A percentile compares a stretch with the other conserved stretches of the same genome.
Conservation (phyloP, 805 yeast species). For the Barnettozyma siamensis region DNA sequence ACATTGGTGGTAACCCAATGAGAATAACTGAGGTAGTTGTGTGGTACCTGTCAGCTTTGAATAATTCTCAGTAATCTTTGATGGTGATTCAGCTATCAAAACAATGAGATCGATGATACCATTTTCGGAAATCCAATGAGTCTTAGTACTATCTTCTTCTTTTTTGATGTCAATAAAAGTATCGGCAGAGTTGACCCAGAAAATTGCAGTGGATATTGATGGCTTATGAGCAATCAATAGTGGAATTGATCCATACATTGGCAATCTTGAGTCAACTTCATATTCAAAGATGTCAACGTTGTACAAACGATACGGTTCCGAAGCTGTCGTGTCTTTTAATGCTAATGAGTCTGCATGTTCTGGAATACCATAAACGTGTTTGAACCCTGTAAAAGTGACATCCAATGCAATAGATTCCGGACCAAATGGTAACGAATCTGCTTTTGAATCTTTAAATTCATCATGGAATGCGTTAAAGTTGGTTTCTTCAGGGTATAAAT, state of each 20-base stretch:
- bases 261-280: conserved; percentile 70
- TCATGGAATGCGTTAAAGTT: conserved; percentile 66
- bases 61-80: conserved; percentile 52
- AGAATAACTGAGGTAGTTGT: conserved; percentile 65
- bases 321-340: conserved; percentile 56
- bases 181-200: conserved; percentile 93
- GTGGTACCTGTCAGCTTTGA: conserved; percentile 70
- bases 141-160: conserved; percentile 27
- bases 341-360: conserved; percentile 86
- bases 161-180: conserved; percentile 75
- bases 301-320: conserved; percentile 79
- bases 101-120: conserved; percentile 76
- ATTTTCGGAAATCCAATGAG: conserved; percentile 94
- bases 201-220: conserved; percentile 61
- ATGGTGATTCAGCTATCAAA: conserved; percentile 55
- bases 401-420: conserved; percentile 90
- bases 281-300: conserved; percentile 96
- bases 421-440: conserved; percentile 68
- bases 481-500: conserved; percentile 53
- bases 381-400: conserved; percentile 53
- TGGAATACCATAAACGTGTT: conserved; percentile 86
- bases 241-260: conserved; percentile 96
- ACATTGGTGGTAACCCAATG: conserved; percentile 92
- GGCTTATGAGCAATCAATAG: conserved; percentile 67
- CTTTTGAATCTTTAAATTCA: conserved; percentile 56